Conservation (phyloP, 148 eudicot species). For the Agrostemma githago region DNA sequence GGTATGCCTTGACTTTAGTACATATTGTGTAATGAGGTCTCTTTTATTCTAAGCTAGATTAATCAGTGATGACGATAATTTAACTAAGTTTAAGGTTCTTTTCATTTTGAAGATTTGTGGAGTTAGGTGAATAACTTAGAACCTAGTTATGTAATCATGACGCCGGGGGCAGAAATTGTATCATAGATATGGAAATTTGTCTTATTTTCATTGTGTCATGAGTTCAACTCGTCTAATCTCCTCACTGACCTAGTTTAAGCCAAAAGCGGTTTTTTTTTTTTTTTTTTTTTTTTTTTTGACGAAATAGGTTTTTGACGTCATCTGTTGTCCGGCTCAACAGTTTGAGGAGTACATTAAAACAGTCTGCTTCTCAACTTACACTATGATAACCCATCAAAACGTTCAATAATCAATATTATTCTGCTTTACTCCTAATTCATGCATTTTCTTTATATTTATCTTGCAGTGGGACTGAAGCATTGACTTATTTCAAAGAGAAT, state of each 20-base stretch:
- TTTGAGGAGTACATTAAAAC: background rate
- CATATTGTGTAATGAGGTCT: background rate
- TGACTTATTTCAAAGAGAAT: constrained; percentile 70
- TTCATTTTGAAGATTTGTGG: background rate
- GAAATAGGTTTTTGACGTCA: too few species aligned
- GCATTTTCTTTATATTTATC: background rate
- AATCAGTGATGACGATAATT: background rate
- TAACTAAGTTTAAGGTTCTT: background rate
- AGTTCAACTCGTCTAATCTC: background rate
- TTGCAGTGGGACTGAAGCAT: constrained; percentile 80
- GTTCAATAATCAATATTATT: too few species aligned
- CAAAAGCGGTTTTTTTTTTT: too few species aligned
- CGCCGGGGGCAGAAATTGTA: background rate
- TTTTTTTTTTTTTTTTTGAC: too few species aligned
- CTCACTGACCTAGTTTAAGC: background rate
- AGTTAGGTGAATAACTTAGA: background rate
- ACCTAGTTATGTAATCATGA: background rate
- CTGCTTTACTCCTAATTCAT: background rate
- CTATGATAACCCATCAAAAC: too few species aligned
- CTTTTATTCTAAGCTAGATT: too few species aligned
- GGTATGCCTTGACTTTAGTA: background rate
- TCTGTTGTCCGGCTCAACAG: background rate
- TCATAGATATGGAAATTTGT: background rate
- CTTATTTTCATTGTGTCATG: background rate
- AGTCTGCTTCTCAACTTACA: background rate